A percentile compares a stretch with the other conserved stretches of the same genome.
These are phyloP conservation scores for Penicillium sp. DNA, from an alignment of 2,329 filamentous ascomycete genomes.

Conservation along the genomic window DNA sequence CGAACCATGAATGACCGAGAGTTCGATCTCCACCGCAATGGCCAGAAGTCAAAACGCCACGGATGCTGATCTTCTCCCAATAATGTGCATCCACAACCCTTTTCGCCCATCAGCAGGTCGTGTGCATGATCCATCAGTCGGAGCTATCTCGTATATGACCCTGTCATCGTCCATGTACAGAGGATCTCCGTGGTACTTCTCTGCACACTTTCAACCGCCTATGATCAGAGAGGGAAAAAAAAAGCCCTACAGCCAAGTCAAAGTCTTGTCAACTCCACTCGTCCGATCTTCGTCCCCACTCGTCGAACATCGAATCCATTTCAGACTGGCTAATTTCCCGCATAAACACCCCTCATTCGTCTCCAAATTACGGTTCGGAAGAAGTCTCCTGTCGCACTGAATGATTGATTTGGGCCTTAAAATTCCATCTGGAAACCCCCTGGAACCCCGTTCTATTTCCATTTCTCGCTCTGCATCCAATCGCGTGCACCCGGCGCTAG, in stretches of 20 bases:
- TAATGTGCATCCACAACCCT: no score
- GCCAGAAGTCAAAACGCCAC: neutral
- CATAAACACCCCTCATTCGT: neutral
- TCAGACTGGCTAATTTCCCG: neutral
- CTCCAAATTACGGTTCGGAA: conserved; percentile 17
- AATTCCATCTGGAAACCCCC: conserved; percentile 1
- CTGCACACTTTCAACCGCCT: no score
- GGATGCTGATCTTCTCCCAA: no score
- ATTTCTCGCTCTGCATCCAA: neutral
- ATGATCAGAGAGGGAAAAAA: no score
- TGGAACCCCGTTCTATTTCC: no score
- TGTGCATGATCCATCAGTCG: conserved; percentile 5
- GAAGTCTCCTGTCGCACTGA: conserved; percentile 7
- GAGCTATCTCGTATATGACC: conserved; percentile 2
- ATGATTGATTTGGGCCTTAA: no score
- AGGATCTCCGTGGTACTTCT: neutral
- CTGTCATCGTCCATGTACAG: no score
- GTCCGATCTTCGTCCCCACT: no score
- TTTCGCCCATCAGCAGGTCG: neutral
- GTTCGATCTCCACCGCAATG: neutral
- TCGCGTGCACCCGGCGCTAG: conserved; percentile 8
- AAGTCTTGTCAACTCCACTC: no score
- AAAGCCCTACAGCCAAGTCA: no score
- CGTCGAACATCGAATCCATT: no score
- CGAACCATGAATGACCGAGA: conserved; percentile 10